Base-by-base conservation (phyloP, 2,329 filamentous ascomycete species). In the Colletotrichum phormii region DNA sequence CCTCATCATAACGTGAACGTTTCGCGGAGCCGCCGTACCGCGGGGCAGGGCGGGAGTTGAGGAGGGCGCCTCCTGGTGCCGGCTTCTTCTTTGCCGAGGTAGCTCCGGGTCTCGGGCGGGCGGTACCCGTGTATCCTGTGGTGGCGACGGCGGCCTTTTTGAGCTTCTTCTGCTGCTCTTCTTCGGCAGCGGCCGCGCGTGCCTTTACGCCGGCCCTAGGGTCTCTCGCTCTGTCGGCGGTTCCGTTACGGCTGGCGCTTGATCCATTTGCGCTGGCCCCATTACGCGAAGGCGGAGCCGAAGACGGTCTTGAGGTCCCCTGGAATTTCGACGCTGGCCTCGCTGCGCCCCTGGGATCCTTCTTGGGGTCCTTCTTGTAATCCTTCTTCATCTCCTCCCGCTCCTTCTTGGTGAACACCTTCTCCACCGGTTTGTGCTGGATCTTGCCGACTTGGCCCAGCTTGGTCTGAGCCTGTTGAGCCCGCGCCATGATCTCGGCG, bases 371-470 rank as follows among this genome's bases (percentile, higher is more conserved):
- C 49, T 77, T 76, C n/a, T 79, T 81, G n/a, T 78, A 78, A 35
- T 86, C 86, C 59, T 88, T 87, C 75, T 85, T 85, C 31, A 81
- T 75, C 26, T 83, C 81, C 72, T 86, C 83, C 33, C 89, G 86
- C 73, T 91, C 87, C 72, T 86, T 87, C 80, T 86, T 92, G 73
- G 83, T 86, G 7, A 87, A 83, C n/a, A 87, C 82, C 77, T 91
- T 92, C 76, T 93, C 92, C 1, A 91, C 88, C 24, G 91, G 87
- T 79, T 94, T 94, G 81, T 95, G 92, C 79, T 94, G 93, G 76
- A 95, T 94, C 76, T 90, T 91, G 67, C 92, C 92, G 29, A 92
- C 86, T 76, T 88, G 88, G n/a, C 85, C 88, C 84, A 90, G 88
- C 53, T 83, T 85, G 51, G 84, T 86, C 77, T 93, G 90, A 13